Evolutionary conservation across 2,329 filamentous ascomycete genomes (phyloP).

Genomic region (Colletotrichum sp.): DNA sequence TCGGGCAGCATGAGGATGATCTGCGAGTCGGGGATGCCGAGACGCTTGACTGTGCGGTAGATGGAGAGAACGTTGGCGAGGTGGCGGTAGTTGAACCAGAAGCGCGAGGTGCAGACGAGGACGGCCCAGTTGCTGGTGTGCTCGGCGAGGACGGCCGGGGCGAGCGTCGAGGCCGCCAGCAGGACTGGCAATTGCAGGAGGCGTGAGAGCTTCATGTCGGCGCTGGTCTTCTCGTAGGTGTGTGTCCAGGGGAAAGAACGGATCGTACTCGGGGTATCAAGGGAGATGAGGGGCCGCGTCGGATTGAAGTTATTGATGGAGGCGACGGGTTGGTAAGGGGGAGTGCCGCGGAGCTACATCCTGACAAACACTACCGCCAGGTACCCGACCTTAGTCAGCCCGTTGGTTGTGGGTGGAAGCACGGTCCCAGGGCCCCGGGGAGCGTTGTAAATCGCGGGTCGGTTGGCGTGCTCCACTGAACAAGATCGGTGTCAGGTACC

Average conservation of each 20-base stretch:
- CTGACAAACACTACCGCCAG: neutral
- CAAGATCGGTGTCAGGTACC: neutral
- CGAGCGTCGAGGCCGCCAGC: constrained; percentile 52
- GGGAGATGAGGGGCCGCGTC: neutral
- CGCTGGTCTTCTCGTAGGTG: neutral
- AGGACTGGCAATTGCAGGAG: constrained; percentile 52
- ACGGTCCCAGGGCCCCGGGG: neutral
- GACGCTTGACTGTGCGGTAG: constrained; percentile 96
- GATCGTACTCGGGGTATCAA: neutral
- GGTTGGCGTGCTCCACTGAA: neutral
- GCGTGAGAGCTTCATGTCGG: constrained; percentile 55
- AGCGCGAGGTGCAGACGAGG: constrained; percentile 96
- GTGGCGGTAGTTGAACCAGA: constrained; percentile 99
- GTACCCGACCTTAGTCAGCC: constrained; percentile 10
- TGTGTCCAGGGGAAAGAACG: neutral
- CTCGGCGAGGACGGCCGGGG: constrained; percentile 59
- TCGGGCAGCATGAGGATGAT: constrained; percentile 99
- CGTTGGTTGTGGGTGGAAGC: neutral
- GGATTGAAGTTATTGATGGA: neutral
- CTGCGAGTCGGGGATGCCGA: constrained; percentile 97
- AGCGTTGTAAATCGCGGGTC: neutral
- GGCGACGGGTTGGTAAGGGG: constrained; percentile 10
- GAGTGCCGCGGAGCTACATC: constrained; percentile 10
- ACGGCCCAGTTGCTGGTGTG: constrained; percentile 99
- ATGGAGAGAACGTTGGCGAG: constrained; percentile 97